Base-by-base conservation (phyloP, 2,329 filamentous ascomycete species). In the Apiospora koreana region DNA sequence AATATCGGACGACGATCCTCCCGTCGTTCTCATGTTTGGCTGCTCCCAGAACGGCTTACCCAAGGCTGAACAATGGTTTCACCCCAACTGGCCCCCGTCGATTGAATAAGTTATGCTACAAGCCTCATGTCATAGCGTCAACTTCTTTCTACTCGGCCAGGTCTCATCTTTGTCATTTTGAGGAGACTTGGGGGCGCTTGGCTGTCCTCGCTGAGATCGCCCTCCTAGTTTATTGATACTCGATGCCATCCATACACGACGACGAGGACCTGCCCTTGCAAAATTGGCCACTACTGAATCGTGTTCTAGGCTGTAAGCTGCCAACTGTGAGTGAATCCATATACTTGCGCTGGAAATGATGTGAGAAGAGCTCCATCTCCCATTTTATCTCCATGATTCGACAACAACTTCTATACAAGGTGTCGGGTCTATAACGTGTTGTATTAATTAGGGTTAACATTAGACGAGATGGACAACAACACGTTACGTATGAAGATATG, bases 1-100 rank as follows among this genome's bases (percentile, higher is more conserved):
- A 38, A 38, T 38, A 62, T 62, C 54, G 54, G 54, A 62, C 54
- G 54, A 62, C 31, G 54, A 62, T 62, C 54, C 14, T 62, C 54
- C 54, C 54, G 54, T 62, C 31, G 54, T 38, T 38, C 38, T 62
- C 18, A 62, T 38, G 54, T 62, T 62, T 62, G 54, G 54, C 21
- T 16, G 9, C 54, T 62, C 31, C 54, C 54, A 12, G 21, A 38
- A 38, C 31, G 54, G 54, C 54, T 8, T n/a, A 12, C 54, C 31
- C 54, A 38, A 38, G 54, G 31, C 54, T 62, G 54, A 62, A 62
- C 18, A 38, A 21, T 38, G 31, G 54, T 62, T 38, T 62, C 54
- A 62, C 54, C 21, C n/a, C 54, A 62, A 12, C 6, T 25, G 25
- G 54, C 54, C 14, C 18, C n/a, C 38, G 28, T n/a, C 54, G 23